Base-by-base conservation (phyloP, 768 basidiomycete genomes). In the Leccinum sublutescens region DNA sequence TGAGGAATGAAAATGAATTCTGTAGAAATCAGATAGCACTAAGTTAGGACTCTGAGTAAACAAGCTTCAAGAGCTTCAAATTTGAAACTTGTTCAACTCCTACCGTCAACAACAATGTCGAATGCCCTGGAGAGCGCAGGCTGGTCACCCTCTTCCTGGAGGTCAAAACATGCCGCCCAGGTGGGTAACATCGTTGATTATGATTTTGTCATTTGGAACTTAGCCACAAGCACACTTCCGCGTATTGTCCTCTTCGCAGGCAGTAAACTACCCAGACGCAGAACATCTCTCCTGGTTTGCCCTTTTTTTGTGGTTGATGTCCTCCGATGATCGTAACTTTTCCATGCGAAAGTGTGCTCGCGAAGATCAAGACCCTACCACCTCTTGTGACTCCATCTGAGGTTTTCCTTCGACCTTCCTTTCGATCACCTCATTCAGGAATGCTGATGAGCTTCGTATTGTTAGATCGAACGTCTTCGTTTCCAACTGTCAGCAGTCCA, bases 371-470 rank as follows among this genome's bases (percentile, higher is more conserved):
- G 34, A 79, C 78, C 7, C 77, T 99, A 4, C 97, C 97, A 6
- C 96, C 95, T 21, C 78, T 99, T 4, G 97, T 98, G 4, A 91
- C 94, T 0, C 89, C 94, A 1, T 86, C 90, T 50, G 97, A 99
- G 85, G 95, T 95, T 51, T 55, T 81, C 55, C 80, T 67, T 12
- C 48, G 21, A 34, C n/a, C 11, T 38, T 54, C n/a, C 11, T 43
- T 54, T 9, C 17, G 1, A 17, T n/a, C n/a, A 48, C 45, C 12
- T 50, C n/a, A 34, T 17, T 56, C 73, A 66, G 66, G 72, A 49
- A 73, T 72, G 52, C 65, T 77, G 7, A 71, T 65, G 17, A 7
- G 23, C 19, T 57, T 31, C 31, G 12, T 55, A 63, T 7, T 19
- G 14, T 45, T 59, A 91, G 91, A 89, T 93, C 69, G 90, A 93